Percentiles rank a stretch among this genome's conserved stretches.
Conservation (phyloP, 805 yeast species). For the Candida patagonica region DNA sequence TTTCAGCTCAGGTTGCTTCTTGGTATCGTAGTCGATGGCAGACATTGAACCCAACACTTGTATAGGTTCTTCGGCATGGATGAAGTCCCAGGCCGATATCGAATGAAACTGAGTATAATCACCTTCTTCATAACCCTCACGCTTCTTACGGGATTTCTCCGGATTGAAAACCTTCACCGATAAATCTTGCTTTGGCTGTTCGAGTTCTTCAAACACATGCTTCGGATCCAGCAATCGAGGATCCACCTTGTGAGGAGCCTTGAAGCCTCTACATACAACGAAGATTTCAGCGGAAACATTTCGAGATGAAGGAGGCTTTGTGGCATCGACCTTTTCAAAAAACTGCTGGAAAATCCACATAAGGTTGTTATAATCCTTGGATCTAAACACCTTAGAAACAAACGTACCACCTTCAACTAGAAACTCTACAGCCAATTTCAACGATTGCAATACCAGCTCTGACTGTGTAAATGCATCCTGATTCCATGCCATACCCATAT, state of each 20-base stretch:
- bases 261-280: slow-evolving; percentile 91
- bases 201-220: slow-evolving; percentile 88
- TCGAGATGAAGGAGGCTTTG: slow-evolving; percentile 98
- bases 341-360: slow-evolving; percentile 97
- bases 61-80: slow-evolving; percentile 75
- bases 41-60: slow-evolving; percentile 67
- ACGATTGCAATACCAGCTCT: slow-evolving; percentile 87
- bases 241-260: slow-evolving; percentile 92
- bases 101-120: slow-evolving; percentile 66
- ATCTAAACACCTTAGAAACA: slow-evolving; percentile 93
- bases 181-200: slow-evolving; percentile 45
- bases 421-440: slow-evolving; percentile 90
- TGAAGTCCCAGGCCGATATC: slow-evolving; percentile 69
- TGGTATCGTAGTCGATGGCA: slow-evolving; percentile 53
- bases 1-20: slow-evolving; percentile 62
- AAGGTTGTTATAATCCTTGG: slow-evolving; percentile 95
- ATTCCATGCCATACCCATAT: slow-evolving; percentile 99
- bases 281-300: slow-evolving; percentile 98
- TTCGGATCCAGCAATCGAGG: slow-evolving; percentile 86
- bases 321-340: slow-evolving; percentile 94
- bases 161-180: slow-evolving; percentile 95
- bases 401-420: slow-evolving; percentile 87
- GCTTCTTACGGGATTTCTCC: slow-evolving; percentile 76
- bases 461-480: slow-evolving; percentile 99
- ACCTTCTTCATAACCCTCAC: slow-evolving; percentile 97